Conservation (phyloP, 169 alveolate species). For the Babesia caballi region DNA sequence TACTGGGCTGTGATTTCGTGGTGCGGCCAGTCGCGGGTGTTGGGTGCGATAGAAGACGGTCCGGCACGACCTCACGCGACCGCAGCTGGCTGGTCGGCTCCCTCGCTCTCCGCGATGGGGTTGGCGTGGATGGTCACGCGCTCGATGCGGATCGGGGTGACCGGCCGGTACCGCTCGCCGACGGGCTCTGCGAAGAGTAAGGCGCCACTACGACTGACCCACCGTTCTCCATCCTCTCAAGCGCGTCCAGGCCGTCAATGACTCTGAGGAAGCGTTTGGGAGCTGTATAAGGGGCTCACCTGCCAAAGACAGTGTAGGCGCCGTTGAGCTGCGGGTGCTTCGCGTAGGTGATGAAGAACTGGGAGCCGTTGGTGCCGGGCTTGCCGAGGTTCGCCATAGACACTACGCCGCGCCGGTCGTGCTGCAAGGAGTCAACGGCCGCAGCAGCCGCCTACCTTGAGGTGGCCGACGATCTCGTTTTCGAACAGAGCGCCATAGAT, state of each 20-base stretch:
- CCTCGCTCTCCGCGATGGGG: constrained; percentile 86
- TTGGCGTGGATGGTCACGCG: constrained; percentile 83
- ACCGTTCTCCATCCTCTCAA: constrained; percentile 86
- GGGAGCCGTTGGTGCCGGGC: constrained; percentile 90
- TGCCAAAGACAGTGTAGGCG: constrained; percentile 87
- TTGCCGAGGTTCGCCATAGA: constrained; percentile 90
- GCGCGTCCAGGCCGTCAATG: constrained; percentile 89
- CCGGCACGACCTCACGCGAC: background rate
- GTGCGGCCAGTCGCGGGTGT: background rate
- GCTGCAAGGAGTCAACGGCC: constrained; percentile 57
- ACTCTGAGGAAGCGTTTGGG: constrained; percentile 56
- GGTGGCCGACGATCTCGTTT: constrained; percentile 93
- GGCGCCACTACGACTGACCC: background rate
- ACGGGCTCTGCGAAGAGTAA: constrained; percentile 69
- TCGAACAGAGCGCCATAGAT: constrained; percentile 92
- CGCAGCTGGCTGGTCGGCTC: background rate
- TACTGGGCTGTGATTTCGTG: background rate
- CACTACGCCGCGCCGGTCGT: constrained; percentile 85
- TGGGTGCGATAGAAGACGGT: background rate
- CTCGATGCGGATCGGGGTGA: constrained; percentile 75
- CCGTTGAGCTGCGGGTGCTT: constrained; percentile 90
- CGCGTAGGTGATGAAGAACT: constrained; percentile 89
- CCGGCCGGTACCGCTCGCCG: constrained; percentile 81
- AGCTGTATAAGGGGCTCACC: constrained; percentile 21
- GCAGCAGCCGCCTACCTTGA: constrained; percentile 77